phyloP scores from a whole-genome alignment of 2,329 filamentous ascomycete species.

The Fusarium nodosum region DNA sequence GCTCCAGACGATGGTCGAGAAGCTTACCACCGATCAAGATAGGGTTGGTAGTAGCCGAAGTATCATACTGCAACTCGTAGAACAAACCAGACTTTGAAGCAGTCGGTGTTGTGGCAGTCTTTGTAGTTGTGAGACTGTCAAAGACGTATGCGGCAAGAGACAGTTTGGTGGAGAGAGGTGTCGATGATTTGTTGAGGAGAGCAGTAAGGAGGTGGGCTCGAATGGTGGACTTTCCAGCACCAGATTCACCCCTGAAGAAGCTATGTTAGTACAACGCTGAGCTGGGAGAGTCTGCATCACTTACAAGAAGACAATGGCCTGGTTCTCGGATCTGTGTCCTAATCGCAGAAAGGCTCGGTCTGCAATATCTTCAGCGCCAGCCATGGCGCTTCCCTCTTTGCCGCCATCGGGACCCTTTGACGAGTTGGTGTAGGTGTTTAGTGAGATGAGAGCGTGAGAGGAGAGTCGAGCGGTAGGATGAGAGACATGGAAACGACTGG shows the following conservation, averaged over 20 bases:
- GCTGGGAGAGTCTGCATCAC: neutral
- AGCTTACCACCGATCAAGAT: conserved; percentile 94
- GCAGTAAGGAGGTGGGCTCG: conserved; percentile 89
- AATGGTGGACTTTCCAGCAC: conserved; percentile 94
- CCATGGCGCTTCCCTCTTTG: conserved; percentile 92
- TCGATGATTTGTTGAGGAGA: conserved; percentile 89
- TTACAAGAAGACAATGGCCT: conserved; percentile 93
- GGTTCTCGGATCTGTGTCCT: conserved; percentile 90
- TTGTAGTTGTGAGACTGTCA: conserved; percentile 95
- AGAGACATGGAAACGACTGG: conserved; percentile 91
- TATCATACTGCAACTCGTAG: conserved; percentile 97
- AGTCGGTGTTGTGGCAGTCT: conserved; percentile 93
- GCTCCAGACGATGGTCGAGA: conserved; percentile 91
- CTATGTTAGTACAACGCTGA: conserved; percentile 42
- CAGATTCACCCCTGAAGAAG: conserved; percentile 84
- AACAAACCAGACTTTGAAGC: conserved; percentile 96
- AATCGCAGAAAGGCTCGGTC: conserved; percentile 87
- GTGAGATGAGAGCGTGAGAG: conserved; percentile 88
- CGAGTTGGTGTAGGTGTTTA: conserved; percentile 95
- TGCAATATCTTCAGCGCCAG: conserved; percentile 91
- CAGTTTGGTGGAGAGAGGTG: conserved; percentile 91
- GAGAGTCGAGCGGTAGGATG: conserved; percentile 90
- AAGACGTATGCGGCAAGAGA: conserved; percentile 96
- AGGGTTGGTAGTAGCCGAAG: conserved; percentile 84
- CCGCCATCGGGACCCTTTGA: conserved; percentile 89